These are phyloP conservation scores for Leptographium radiaticola DNA, from an alignment of 2,329 filamentous ascomycete species.

Conservation along the genomic window DNA sequence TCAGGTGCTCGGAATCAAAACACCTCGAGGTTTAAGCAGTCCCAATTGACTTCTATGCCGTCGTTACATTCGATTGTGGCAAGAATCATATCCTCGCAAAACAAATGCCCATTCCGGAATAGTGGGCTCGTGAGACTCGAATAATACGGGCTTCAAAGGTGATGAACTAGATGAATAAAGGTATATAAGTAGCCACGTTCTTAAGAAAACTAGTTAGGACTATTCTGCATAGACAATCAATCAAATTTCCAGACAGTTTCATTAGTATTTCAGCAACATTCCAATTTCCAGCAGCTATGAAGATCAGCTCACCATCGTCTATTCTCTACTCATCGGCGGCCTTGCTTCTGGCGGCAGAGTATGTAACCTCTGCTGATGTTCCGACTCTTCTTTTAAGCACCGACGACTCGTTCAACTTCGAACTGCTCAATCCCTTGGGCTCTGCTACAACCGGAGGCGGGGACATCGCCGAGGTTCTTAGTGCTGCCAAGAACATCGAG, in stretches of 20 bases:
- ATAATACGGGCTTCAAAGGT: background rate
- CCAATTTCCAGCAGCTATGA: background rate
- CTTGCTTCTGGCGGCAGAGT: background rate
- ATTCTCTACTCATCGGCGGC: background rate
- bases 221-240: background rate
- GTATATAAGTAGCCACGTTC: background rate
- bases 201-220: background rate
- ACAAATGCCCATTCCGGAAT: background rate
- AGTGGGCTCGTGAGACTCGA: background rate
- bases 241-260: background rate
- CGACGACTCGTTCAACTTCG: conserved; percentile 15
- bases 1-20: background rate
- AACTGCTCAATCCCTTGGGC: conserved; percentile 13
- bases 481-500: conserved; percentile 14
- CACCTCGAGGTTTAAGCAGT: background rate
- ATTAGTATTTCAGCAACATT: background rate
- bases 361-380: background rate
- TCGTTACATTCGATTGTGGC: background rate
- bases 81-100: background rate
- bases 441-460: conserved; percentile 14
- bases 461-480: conserved; percentile 17
- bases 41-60: background rate
- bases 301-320: background rate
- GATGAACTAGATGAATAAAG: background rate
- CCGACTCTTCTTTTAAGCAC: conserved; percentile 13